phyloP scores from a whole-genome alignment of 2,329 filamentous ascomycete genomes.

The Chrysosphaeria jannelii region DNA sequence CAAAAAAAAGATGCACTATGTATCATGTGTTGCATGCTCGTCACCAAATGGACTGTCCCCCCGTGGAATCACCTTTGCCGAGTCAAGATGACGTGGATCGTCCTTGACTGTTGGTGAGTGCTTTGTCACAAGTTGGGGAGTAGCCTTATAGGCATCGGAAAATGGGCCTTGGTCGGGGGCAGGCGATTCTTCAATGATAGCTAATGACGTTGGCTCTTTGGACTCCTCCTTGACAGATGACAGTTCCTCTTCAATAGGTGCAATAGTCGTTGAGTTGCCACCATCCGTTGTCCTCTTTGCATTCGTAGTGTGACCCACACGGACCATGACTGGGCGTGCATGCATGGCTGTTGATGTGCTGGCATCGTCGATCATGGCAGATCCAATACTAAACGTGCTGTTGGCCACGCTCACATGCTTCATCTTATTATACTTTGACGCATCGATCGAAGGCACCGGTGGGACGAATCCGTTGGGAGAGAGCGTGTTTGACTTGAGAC shows the following conservation, averaged over 20 bases:
- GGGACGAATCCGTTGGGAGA: conserved; percentile 27
- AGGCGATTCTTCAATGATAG: conserved; percentile 19
- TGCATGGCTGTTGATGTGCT: conserved; percentile 24
- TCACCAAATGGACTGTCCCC: conserved; percentile 22
- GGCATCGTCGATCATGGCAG: conserved; percentile 35
- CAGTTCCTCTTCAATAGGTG: not conserved
- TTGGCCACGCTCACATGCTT: conserved; percentile 20
- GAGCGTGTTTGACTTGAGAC: conserved; percentile 36
- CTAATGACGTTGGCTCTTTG: conserved; percentile 15
- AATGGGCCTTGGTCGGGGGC: conserved; percentile 25
- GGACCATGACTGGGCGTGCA: conserved; percentile 26
- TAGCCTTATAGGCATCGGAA: conserved; percentile 20
- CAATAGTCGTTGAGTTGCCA: not conserved
- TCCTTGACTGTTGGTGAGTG: conserved; percentile 13
- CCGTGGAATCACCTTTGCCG: conserved; percentile 7
- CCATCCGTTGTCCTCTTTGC: not conserved
- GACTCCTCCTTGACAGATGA: not conserved
- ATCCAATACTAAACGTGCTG: conserved; percentile 34
- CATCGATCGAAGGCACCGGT: conserved; percentile 43
- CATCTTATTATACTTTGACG: conserved; percentile 19
- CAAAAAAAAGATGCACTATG: conserved; percentile 3
- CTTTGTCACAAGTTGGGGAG: conserved; percentile 23
- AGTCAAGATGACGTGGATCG: conserved; percentile 8
- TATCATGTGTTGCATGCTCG: conserved; percentile 23
- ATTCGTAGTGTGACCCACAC: conserved; percentile 15